phyloP scores from a whole-genome alignment of 768 basidiomycete species.

The Kwoniella dendrophila region DNA sequence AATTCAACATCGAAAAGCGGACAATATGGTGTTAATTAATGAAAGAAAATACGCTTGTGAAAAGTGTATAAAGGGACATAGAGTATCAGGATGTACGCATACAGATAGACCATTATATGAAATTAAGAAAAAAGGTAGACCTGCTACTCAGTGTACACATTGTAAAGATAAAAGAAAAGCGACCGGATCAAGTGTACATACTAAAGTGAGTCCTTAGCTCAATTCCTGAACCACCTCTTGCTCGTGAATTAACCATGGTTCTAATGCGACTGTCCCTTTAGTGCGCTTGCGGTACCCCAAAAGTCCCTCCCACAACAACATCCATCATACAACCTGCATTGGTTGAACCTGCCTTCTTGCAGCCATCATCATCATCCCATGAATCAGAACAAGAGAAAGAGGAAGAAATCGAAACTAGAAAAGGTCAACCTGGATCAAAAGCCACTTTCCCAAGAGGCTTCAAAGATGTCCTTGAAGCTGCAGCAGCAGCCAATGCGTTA shows the following conservation, averaged over 20 bases:
- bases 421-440: slow-evolving; percentile 42
- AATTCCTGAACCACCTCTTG: not conserved
- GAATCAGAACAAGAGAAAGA: not conserved
- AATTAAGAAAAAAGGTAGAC: slow-evolving; percentile 89
- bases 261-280: too few relatives aligned
- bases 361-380: slow-evolving; percentile 1
- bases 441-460: slow-evolving; percentile 53
- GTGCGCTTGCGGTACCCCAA: slow-evolving; percentile 42
- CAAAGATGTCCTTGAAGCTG: slow-evolving; percentile 52
- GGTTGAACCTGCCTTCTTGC: not conserved
- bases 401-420: slow-evolving; percentile 24
- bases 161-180: slow-evolving; percentile 78
- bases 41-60: slow-evolving; percentile 63
- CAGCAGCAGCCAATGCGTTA: slow-evolving; percentile 51
- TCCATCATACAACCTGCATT: slow-evolving; percentile 1
- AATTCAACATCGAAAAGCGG: too few relatives aligned
- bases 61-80: slow-evolving; percentile 92
- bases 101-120: slow-evolving; percentile 87
- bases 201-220: slow-evolving; percentile 33
- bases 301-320: slow-evolving; percentile 1
- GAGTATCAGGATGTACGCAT: slow-evolving; percentile 84
- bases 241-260: slow-evolving; percentile 13
- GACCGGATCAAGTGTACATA: slow-evolving; percentile 36
- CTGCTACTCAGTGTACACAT: slow-evolving; percentile 82
- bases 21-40: slow-evolving; percentile 51